A percentile compares a stretch with the other conserved stretches of the same genome.
phyloP scores from a whole-genome alignment of 805 yeast genomes.

The Zygosaccharomyces pseudorouxii region DNA sequence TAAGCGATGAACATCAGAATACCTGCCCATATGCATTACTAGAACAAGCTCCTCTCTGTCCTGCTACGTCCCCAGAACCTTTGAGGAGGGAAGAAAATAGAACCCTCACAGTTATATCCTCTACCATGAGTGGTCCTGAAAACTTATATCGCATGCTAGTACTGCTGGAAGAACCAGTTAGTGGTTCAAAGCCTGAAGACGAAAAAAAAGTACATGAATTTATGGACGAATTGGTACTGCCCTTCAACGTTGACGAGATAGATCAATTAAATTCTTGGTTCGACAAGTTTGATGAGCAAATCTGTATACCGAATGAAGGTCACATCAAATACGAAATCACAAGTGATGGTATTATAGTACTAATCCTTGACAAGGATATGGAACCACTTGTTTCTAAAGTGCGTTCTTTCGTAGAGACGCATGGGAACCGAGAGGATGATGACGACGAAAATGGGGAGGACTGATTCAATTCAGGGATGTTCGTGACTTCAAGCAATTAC shows the following conservation, averaged over 20 bases:
- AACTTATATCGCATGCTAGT: slow-evolving; percentile 31
- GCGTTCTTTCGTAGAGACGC: slow-evolving; percentile 26
- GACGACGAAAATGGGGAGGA: background rate
- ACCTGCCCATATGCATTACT: background rate
- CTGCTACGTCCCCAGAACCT: background rate
- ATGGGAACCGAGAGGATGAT: slow-evolving; percentile 1
- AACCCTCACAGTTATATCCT: background rate
- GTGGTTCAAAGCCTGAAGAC: slow-evolving; percentile 13
- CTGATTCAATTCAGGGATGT: background rate
- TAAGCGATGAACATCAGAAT: background rate
- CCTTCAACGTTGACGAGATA: slow-evolving; percentile 31
- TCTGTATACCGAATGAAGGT: slow-evolving; percentile 38
- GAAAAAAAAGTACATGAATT: slow-evolving; percentile 32
- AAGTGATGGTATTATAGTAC: slow-evolving; percentile 36
- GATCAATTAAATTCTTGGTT: slow-evolving; percentile 34
- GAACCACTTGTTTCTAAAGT: slow-evolving; percentile 28
- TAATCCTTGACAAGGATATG: slow-evolving; percentile 29
- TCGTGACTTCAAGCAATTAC: background rate
- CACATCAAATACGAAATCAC: slow-evolving; percentile 37
- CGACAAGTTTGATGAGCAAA: slow-evolving; percentile 35
- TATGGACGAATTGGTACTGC: slow-evolving; percentile 31
- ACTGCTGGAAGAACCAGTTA: slow-evolving; percentile 28
- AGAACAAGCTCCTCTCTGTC: background rate
- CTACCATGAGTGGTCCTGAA: slow-evolving; percentile 18
- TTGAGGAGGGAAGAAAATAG: too few relatives aligned